Percentiles rank a stretch among this genome's conserved stretches.
These are phyloP conservation scores for Thymus mandschuricus DNA, from an alignment of 257 asterid genomes.

Conservation along the genomic window DNA sequence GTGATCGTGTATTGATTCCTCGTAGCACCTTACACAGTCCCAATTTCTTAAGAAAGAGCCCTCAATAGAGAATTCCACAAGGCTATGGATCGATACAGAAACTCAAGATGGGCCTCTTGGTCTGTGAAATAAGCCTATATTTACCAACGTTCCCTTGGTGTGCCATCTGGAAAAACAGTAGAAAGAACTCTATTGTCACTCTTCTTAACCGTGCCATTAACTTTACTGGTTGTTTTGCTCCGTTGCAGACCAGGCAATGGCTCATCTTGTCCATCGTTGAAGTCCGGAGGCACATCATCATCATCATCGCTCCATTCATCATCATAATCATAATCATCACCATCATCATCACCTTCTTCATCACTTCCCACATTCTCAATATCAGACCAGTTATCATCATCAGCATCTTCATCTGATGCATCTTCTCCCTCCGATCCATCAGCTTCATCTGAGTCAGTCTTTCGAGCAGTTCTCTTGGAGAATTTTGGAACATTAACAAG, in stretches of 20 bases:
- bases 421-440: conserved; percentile 44
- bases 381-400: conserved; percentile 64
- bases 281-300: conserved; percentile 79
- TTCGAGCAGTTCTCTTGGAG: conserved; percentile 43
- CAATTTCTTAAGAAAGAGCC: conserved; percentile 8
- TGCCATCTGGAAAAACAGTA: conserved; percentile 88
- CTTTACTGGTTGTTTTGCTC: conserved; percentile 42
- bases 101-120: conserved; percentile 19
- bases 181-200: conserved; percentile 49
- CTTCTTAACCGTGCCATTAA: conserved; percentile 46
- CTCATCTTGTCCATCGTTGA: conserved; percentile 53
- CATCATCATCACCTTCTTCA: conserved; percentile 49
- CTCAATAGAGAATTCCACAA: conserved; percentile 1
- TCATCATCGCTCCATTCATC: conserved; percentile 71
- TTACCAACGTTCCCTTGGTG: conserved; percentile 92
- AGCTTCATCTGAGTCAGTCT: conserved; percentile 39
- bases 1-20: conserved; percentile 22
- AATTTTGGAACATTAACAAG: conserved; percentile 78
- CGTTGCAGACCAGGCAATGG: conserved; percentile 43
- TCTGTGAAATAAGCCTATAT: conserved; percentile 6
- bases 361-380: conserved; percentile 63
- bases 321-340: conserved; percentile 41
- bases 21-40: conserved; percentile 18
- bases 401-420: conserved; percentile 50
- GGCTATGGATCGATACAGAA: conserved; percentile 10